Evolutionary conservation across 768 basidiomycete genomes (phyloP), one percentile per base, ranked within the genome.

Genomic region (Suillus paluster): DNA sequence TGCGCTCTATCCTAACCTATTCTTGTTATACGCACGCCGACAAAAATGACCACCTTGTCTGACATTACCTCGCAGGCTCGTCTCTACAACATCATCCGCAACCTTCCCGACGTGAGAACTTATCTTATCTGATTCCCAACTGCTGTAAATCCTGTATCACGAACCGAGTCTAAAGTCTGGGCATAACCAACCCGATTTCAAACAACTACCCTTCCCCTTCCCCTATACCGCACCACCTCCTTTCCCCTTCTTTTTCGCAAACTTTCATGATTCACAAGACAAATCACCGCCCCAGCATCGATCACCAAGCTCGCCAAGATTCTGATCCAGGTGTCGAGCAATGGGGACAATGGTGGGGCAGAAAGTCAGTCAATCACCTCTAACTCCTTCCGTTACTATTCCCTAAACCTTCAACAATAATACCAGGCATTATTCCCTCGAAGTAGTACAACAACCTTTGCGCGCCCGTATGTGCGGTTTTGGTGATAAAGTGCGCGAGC

Each of bases 391-490:
- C n/a, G 12, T 52, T 56, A 57, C 64, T 60, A 11, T 54, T 33
- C 9, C 42, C 68, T 3, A 30, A 42, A 58, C 66, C 14, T 60
- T 57, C 33, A 44, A 55, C 65, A 11, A 57, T 56, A 11, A 57
- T 56, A 1, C 3, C 68, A 94, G 93, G 71, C 81, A 90, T 72
- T 96, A 96, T 75, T 86, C 88, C 15, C 83, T 97, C 45, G 89
- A 93, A 66, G 85, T 96, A 68, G 84, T 92, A 4, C 96, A 97
- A 73, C 86, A 96, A 68, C 95, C 96, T 44, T 75, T 92, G 52
- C 86, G 95, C 46, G 96, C 95, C 1, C 86, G 95, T 66, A 96
- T 96, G 89, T 97, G 95, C 73, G 96, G 96, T 12, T 96, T 97
- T 75, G 95, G 95, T 49, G 94, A 97, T 81, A 97, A 96, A 82